Conservation (phyloP, 1,139 yeast genomes). For the Yamadazyma buinensis region DNA sequence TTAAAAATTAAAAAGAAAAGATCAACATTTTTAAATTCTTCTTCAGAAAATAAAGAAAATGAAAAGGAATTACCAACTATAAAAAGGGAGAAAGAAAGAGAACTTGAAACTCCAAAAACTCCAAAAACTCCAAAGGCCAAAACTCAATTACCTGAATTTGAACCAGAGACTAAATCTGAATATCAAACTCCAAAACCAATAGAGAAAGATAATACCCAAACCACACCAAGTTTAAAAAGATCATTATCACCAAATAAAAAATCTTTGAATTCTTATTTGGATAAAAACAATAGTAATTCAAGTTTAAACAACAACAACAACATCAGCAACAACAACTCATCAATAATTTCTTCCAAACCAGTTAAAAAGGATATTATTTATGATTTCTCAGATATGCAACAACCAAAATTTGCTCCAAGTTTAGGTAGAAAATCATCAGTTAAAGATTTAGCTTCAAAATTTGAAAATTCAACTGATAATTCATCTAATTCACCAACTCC, state of each 20-base stretch:
- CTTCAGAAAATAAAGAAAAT: conserved; percentile 3
- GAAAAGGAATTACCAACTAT: conserved; percentile 4
- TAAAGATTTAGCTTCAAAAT: conserved; percentile 30
- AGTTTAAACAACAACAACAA: conserved; percentile 1
- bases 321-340: too few relatives aligned
- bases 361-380: conserved; percentile 24
- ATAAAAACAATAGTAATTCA: conserved; percentile 11
- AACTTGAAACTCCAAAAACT: neutral
- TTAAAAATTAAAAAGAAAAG: conserved; percentile 5
- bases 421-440: conserved; percentile 33
- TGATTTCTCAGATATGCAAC: conserved; percentile 21
- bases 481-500: conserved; percentile 10
- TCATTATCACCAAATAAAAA: conserved; percentile 41
- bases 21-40: neutral
- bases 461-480: conserved; percentile 20
- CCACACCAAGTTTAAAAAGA: conserved; percentile 27
- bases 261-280: conserved; percentile 25
- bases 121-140: conserved; percentile 4
- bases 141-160: neutral
- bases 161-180: neutral
- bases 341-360: conserved; percentile 27
- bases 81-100: neutral
- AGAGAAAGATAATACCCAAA: conserved; percentile 13
- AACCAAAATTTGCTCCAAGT: conserved; percentile 28
- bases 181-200: neutral